Evolutionary conservation across 495 filamentous ascomycete species (phyloP), one percentile per base, ranked within the genome.

Genomic region (Aspergillus bertholletiae): DNA sequence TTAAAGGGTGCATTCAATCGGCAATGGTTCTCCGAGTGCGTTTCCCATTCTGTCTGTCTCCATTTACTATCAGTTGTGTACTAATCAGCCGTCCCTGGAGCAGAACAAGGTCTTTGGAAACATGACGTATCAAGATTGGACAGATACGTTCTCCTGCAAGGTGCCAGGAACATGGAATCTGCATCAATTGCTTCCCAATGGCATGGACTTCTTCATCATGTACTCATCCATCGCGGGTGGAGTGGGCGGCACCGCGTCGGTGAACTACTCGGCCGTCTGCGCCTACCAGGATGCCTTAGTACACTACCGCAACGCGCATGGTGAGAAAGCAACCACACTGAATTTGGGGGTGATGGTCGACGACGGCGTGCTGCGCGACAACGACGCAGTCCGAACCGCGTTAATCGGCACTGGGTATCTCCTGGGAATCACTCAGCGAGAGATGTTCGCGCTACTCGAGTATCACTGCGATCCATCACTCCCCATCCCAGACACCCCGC

Each of bases 1-100:
- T 85, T 49, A 71, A 65, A n/a, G 81, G 82, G 6, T 67, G 75
- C 24, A 76, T 86, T 11, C 72, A 61, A 44, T 64, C 48, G 41
- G 48, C 62, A 7, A 69, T 62, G 62, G 54, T 57, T 12, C 49
- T 64, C 0, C 24, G 45, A 1, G 51, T 53, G 20, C n/a, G n/a
- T n/a, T n/a, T n/a, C n/a, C n/a, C n/a, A 34, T 37, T 21, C 13
- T 28, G 26, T 28, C 8, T 28, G 26, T 28, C 26, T 28, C 46
- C n/a, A n/a, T n/a, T n/a, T n/a, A n/a, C n/a, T n/a, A n/a, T n/a
- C n/a, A n/a, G n/a, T n/a, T n/a, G n/a, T n/a, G n/a, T n/a, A n/a
- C n/a, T n/a, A n/a, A n/a, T n/a, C n/a, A n/a, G n/a, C n/a, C n/a
- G n/a, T n/a, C n/a, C n/a, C n/a, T n/a, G n/a, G n/a, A n/a, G n/a